Base-by-base conservation (phyloP, 192 early-diverging fungal species). In the Coemansia sp. region DNA sequence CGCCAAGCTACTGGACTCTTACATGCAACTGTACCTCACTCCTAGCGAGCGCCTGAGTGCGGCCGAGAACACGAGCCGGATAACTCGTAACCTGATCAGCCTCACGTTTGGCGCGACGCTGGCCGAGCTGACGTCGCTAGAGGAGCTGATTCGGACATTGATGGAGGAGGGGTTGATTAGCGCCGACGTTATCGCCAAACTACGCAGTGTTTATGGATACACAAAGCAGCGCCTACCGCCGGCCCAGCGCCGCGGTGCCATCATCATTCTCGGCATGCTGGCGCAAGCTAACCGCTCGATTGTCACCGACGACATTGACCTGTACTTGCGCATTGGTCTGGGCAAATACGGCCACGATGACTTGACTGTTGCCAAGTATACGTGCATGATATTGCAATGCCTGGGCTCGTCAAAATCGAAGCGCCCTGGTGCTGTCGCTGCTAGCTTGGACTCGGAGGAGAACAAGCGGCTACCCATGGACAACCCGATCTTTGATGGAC, bases 101-200 rank as follows among this genome's bases (percentile, higher is more conserved):
- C 83, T 99, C 44, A 95, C 96, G 4, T 90, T 89, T 77, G 89
- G 89, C 59, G 90, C 95, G 5, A 96, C 92, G 20, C 78, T 98
- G 68, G 94, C 97, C 1, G 96, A 99, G 77, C 84, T 97, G 33
- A 98, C 95, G 0, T 98, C 96, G 5, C 84, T 99, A 34, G 98
- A 99, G 65, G 91, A 97, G 78, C 82, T 99, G 5, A 75, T 99
- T 34, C 90, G 89, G 33, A 90, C 88, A 15, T 88, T 97, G 74
- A 88, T 94, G 82, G 60, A 76, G n/a, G 89, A 90, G 42, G 64
- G 73, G 1, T 74, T 78, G 66, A 93, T 99, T 41, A 72, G 88
- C 15, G 79, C 86, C 6, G 71, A 85, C 12, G 89, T 96, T 0
- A 78, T 96, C 29, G 89, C 90, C 41, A 89, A 91, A 63, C 86